These are phyloP conservation scores for Silene coronaria DNA, from an alignment of 179 eudicot genomes.

Conservation along the genomic window DNA sequence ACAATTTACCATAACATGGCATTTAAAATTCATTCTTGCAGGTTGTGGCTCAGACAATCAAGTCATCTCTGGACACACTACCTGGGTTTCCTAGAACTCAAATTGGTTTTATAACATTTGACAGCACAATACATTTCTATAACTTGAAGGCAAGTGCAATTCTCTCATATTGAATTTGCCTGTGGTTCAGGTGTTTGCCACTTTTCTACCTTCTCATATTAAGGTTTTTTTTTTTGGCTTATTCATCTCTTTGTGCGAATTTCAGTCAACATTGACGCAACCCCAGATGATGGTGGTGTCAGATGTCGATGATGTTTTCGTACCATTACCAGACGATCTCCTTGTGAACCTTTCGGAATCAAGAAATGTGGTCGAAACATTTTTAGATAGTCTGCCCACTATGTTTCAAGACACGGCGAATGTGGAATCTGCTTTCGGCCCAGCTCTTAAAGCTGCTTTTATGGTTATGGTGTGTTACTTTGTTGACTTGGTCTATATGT, in stretches of 20 bases:
- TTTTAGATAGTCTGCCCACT: constrained; percentile 83
- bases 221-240: constrained; percentile 12
- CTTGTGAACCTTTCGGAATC: constrained; percentile 98
- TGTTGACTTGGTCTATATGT: constrained; percentile 6
- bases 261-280: constrained; percentile 88
- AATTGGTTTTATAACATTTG: constrained; percentile 94
- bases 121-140: constrained; percentile 91
- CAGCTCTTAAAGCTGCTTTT: constrained; percentile 87
- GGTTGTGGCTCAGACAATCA: constrained; percentile 90
- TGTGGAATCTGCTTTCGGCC: constrained; percentile 98
- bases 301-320: constrained; percentile 87
- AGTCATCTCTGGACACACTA: constrained; percentile 73
- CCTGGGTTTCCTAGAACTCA: constrained; percentile 92
- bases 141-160: constrained; percentile 74
- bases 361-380: constrained; percentile 78
- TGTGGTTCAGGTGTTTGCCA: background rate
- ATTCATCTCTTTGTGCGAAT: constrained; percentile 27
- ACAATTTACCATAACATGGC: constrained; percentile 6
- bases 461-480: constrained; percentile 77
- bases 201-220: background rate
- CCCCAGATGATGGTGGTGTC: constrained; percentile 99
- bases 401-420: constrained; percentile 80
- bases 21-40: constrained; percentile 31
- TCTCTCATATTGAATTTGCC: background rate
- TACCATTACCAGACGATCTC: constrained; percentile 97